Evolutionary conservation across 2,329 filamentous ascomycete genomes (phyloP).

Genomic region (Coniochaeta sp.): DNA sequence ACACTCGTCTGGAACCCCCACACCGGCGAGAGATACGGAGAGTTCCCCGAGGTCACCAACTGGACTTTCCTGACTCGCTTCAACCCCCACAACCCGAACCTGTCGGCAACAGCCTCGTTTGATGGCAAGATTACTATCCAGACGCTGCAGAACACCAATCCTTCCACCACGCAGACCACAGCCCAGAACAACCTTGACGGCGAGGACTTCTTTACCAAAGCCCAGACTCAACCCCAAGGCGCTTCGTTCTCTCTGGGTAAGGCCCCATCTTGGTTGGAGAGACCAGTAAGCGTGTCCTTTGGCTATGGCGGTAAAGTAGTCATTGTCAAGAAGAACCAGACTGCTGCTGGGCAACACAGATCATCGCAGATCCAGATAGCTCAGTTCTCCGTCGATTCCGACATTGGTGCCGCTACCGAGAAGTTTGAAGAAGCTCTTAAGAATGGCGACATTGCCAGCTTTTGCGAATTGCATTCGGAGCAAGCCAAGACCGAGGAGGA

Average conservation of each 20-base stretch:
- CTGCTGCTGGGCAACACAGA: slow-evolving; percentile 53
- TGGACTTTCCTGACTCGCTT: slow-evolving; percentile 97
- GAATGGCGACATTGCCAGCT: slow-evolving; percentile 65
- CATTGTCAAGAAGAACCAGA: slow-evolving; percentile 54
- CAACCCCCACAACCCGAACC: slow-evolving; percentile 84
- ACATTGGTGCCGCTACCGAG: slow-evolving; percentile 75
- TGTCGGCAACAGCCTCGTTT: slow-evolving; percentile 93
- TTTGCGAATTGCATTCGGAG: slow-evolving; percentile 74
- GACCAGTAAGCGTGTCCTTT: slow-evolving; percentile 80
- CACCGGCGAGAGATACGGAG: slow-evolving; percentile 78
- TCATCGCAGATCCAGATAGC: slow-evolving; percentile 77
- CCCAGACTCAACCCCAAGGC: slow-evolving; percentile 83
- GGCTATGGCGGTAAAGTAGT: slow-evolving; percentile 93
- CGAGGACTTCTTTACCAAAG: slow-evolving; percentile 94
- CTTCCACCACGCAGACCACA: slow-evolving; percentile 55
- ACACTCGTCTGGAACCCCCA: slow-evolving; percentile 96
- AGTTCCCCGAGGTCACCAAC: slow-evolving; percentile 97
- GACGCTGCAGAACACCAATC: slow-evolving; percentile 87
- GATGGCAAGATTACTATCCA: slow-evolving; percentile 94
- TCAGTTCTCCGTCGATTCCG: slow-evolving; percentile 81
- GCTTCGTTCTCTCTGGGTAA: slow-evolving; percentile 81
- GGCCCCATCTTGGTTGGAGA: slow-evolving; percentile 84
- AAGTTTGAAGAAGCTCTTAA: slow-evolving; percentile 79
- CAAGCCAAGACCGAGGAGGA: slow-evolving; percentile 79
- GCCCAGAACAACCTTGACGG: slow-evolving; percentile 69